A percentile compares a stretch with the other conserved stretches of the same genome.
phyloP scores from a whole-genome alignment of 164 flowering plant species.

The Stephania yunnanensis region DNA sequence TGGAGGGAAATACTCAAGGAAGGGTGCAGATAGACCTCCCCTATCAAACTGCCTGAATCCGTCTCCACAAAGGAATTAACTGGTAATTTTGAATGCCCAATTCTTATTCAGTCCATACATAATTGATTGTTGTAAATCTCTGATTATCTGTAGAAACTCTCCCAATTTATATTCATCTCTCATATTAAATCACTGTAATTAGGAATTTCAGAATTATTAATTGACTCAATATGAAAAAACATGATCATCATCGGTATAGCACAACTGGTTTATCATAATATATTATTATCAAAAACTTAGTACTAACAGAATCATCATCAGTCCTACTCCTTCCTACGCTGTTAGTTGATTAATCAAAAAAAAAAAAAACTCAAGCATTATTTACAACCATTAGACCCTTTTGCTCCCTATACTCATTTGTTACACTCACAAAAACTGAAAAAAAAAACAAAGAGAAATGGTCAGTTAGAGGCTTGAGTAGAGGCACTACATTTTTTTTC shows the following conservation, averaged over 20 bases:
- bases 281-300: neutral
- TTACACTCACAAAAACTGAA: no score
- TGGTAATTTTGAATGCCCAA: neutral
- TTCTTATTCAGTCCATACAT: constrained; percentile 3
- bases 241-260: neutral
- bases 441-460: no score
- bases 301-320: neutral
- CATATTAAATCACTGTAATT: neutral
- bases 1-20: constrained; percentile 97
- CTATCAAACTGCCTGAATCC: constrained; percentile 73
- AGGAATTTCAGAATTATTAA: neutral
- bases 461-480: no score
- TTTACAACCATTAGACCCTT: no score
- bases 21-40: constrained; percentile 79
- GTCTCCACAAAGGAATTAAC: constrained; percentile 45
- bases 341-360: no score
- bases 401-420: no score
- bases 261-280: neutral
- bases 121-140: constrained; percentile 11
- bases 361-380: no score
- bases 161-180: neutral
- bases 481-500: no score
- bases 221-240: neutral
- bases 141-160: constrained; percentile 15
- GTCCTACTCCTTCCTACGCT: no score